A percentile compares a stretch with the other conserved stretches of the same genome.
phyloP scores from a whole-genome alignment of 140 eudicot species.

The Senecio squalidus region DNA sequence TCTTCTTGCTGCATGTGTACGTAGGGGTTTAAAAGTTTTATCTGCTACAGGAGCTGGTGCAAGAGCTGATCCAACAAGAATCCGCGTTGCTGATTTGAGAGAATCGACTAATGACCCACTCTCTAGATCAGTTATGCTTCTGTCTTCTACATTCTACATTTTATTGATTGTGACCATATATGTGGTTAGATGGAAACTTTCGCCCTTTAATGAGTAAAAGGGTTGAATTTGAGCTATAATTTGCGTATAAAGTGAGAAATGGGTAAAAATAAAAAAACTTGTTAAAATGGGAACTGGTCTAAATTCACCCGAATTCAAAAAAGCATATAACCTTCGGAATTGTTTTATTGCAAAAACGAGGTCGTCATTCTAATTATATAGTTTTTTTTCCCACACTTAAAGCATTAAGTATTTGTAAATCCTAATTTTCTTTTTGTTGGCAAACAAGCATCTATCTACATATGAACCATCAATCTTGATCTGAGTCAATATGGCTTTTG shows the following conservation, averaged over 20 bases:
- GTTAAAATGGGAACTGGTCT: too few species aligned
- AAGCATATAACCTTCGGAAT: not conserved
- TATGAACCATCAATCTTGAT: not conserved
- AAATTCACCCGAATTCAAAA: constrained; percentile 2
- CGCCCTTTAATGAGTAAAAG: not conserved
- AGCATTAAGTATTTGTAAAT: not conserved
- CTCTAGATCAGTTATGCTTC: constrained; percentile 69
- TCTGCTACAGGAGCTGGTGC: constrained; percentile 99
- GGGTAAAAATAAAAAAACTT: too few species aligned
- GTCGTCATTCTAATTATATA: not conserved
- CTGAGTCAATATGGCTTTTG: constrained; percentile 1
- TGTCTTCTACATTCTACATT: constrained; percentile 10
- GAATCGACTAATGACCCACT: constrained; percentile 93
- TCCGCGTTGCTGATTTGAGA: constrained; percentile 88
- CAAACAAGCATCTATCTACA: not conserved
- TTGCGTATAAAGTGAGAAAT: not conserved
- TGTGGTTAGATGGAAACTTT: not conserved
- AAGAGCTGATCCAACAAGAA: constrained; percentile 98
- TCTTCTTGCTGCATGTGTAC: constrained; percentile 97
- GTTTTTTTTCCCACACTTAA: not conserved
- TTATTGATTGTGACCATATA: not conserved
- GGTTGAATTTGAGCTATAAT: not conserved
- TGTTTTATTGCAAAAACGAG: not conserved
- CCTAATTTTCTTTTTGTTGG: too few species aligned
- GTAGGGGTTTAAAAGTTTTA: constrained; percentile 87